A percentile compares a stretch with the other conserved stretches of the same genome.
These are phyloP conservation scores for Cyathus striatus DNA, from an alignment of 768 basidiomycete genomes.

Conservation along the genomic window DNA sequence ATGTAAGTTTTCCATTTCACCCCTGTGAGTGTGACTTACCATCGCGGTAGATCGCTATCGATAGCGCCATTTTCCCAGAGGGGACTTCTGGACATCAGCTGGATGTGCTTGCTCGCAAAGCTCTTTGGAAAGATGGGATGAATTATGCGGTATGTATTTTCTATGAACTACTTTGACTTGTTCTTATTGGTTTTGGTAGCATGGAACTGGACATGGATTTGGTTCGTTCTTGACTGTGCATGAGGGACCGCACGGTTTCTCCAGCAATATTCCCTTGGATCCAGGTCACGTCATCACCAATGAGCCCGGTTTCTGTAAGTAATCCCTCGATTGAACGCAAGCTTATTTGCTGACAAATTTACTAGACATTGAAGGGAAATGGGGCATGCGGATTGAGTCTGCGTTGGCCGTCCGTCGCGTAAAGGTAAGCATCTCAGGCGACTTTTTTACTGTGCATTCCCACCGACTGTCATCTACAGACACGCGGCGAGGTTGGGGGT, in stretches of 20 bases:
- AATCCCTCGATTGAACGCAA: slow-evolving; percentile 8
- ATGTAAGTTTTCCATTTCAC: slow-evolving; percentile 51
- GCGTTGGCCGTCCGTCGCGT: slow-evolving; percentile 69
- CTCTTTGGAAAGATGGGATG: slow-evolving; percentile 81
- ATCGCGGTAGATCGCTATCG: slow-evolving; percentile 72
- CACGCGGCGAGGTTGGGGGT: slow-evolving; percentile 66
- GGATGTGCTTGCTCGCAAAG: slow-evolving; percentile 85
- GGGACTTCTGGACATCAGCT: slow-evolving; percentile 81
- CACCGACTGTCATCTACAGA: slow-evolving; percentile 41
- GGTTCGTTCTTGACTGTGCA: slow-evolving; percentile 85
- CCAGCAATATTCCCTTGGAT: slow-evolving; percentile 59
- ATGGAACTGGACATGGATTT: slow-evolving; percentile 90
- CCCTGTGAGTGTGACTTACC: background rate
- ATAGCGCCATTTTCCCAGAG: slow-evolving; percentile 84
- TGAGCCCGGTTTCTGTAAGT: slow-evolving; percentile 89
- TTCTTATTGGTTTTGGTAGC: slow-evolving; percentile 35
- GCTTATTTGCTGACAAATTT: slow-evolving; percentile 8
- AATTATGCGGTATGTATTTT: slow-evolving; percentile 61
- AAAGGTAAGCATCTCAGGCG: slow-evolving; percentile 32
- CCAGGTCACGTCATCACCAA: slow-evolving; percentile 93
- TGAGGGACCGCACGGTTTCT: slow-evolving; percentile 80
- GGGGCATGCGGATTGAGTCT: slow-evolving; percentile 92
- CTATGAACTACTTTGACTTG: background rate
- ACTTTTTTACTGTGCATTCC: background rate
- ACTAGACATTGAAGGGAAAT: slow-evolving; percentile 71